These are phyloP conservation scores for Populus hybrid DNA, from an alignment of 441 rosid genomes.

Conservation along the genomic window DNA sequence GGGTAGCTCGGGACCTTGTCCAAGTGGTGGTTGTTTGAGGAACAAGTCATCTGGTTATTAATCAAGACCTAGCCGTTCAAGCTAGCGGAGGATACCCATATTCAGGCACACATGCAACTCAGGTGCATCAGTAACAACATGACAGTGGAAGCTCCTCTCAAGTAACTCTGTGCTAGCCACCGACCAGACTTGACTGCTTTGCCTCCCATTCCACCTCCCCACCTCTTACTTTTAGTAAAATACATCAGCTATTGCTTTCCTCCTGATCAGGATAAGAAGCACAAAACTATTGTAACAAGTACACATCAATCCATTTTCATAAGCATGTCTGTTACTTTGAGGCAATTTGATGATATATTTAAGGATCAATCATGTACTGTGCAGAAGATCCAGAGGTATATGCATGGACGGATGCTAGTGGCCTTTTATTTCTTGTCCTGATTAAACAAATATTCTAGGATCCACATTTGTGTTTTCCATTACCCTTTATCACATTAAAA, in stretches of 20 bases:
- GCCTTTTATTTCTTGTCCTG: not conserved
- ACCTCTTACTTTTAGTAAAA: not conserved
- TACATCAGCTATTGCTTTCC: not conserved
- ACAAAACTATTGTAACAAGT: not conserved
- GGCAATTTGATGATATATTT: not conserved
- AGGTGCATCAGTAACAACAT: too few relatives aligned
- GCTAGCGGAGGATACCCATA: too few relatives aligned
- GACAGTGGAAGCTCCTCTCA: not conserved
- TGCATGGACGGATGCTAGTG: conserved; percentile 1
- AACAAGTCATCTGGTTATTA: too few relatives aligned
- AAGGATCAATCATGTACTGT: not conserved
- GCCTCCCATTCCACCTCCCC: not conserved
- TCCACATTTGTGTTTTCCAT: not conserved
- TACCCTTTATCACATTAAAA: not conserved
- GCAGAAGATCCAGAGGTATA: not conserved
- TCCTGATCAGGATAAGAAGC: not conserved
- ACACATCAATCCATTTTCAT: not conserved
- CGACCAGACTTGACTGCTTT: not conserved
- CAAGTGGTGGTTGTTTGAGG: too few relatives aligned
- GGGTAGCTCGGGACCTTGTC: too few relatives aligned
- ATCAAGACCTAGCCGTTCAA: too few relatives aligned
- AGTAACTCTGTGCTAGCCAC: not conserved
- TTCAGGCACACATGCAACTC: too few relatives aligned
- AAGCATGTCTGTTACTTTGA: not conserved
- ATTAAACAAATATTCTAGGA: conserved; percentile 9